Conservation (phyloP, 1,139 yeast genomes). For the Zygosaccharomyces sapae region DNA sequence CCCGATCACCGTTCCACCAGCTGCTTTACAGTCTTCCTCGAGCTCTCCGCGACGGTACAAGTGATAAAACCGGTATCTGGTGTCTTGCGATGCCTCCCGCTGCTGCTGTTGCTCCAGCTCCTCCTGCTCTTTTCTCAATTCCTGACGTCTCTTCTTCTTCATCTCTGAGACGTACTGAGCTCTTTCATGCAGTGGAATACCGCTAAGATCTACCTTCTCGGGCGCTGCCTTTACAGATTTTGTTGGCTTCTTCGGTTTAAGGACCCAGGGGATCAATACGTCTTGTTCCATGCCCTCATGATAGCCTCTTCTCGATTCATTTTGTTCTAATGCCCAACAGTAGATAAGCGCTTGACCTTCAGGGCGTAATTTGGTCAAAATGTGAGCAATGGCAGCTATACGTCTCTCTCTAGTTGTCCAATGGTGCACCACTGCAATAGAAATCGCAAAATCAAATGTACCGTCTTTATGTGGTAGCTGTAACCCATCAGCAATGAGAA, state of each 20-base stretch:
- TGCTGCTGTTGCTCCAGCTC: slow-evolving; percentile 12
- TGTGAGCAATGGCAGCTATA: slow-evolving; percentile 64
- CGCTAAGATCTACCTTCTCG: slow-evolving; percentile 29
- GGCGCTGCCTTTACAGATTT: slow-evolving; percentile 3
- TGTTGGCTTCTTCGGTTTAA: slow-evolving; percentile 27
- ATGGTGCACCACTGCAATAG: slow-evolving; percentile 95
- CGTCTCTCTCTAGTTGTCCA: slow-evolving; percentile 80
- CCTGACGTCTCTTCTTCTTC: slow-evolving; percentile 27
- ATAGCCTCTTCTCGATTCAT: slow-evolving; percentile 78
- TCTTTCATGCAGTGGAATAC: slow-evolving; percentile 30
- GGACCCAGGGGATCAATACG: slow-evolving; percentile 92
- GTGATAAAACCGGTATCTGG: slow-evolving; percentile 84
- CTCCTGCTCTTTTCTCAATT: slow-evolving; percentile 11
- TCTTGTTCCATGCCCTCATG: slow-evolving; percentile 90
- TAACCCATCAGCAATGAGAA: slow-evolving; percentile 74
- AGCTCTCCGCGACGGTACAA: slow-evolving; percentile 80
- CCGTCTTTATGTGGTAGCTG: slow-evolving; percentile 57
- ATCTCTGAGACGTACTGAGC: slow-evolving; percentile 29
- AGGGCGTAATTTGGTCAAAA: slow-evolving; percentile 52
- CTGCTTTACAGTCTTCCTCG: slow-evolving; percentile 57
- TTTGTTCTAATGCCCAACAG: slow-evolving; percentile 97
- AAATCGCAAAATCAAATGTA: slow-evolving; percentile 82
- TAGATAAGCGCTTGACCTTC: slow-evolving; percentile 75
- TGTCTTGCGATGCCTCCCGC: slow-evolving; percentile 30
- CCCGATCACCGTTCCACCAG: slow-evolving; percentile 63